Evolutionary conservation across 2,329 filamentous ascomycete species (phyloP).

Genomic region (Trichophyton benhamiae): DNA sequence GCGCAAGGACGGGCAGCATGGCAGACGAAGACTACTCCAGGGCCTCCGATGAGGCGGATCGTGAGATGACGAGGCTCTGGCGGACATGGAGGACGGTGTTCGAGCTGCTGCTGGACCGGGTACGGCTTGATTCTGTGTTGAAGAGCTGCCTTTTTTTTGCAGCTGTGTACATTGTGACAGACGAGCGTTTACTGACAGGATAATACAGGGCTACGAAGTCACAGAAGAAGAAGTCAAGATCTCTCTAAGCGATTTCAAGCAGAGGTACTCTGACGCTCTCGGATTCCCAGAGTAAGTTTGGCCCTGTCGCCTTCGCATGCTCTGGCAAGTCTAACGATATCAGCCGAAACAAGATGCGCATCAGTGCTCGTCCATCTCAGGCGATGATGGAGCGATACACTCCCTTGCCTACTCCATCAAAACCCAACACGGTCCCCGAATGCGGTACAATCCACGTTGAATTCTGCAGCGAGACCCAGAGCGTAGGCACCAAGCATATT

Average conservation of each 20-base stretch:
- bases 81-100: constrained; percentile 85
- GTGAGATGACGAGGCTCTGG: constrained; percentile 60
- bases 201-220: constrained; percentile 73
- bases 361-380: constrained; percentile 73
- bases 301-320: not conserved
- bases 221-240: constrained; percentile 81
- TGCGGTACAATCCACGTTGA: constrained; percentile 88
- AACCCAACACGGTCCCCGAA: constrained; percentile 49
- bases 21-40: constrained; percentile 27
- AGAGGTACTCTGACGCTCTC: constrained; percentile 57
- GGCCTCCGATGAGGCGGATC: constrained; percentile 28
- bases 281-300: constrained; percentile 61
- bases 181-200: not conserved
- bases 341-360: constrained; percentile 74
- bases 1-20: constrained; percentile 17
- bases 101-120: constrained; percentile 86
- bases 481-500: constrained; percentile 81
- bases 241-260: constrained; percentile 66
- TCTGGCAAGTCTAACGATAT: not conserved
- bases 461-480: constrained; percentile 63
- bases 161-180: not conserved
- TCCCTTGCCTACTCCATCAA: constrained; percentile 53
- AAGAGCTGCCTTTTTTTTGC: not conserved
- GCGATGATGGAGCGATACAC: constrained; percentile 79
- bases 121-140: constrained; percentile 37